Evolutionary conservation across 495 filamentous ascomycete genomes (phyloP).

Genomic region (Aspergillus sclerotioniger): DNA sequence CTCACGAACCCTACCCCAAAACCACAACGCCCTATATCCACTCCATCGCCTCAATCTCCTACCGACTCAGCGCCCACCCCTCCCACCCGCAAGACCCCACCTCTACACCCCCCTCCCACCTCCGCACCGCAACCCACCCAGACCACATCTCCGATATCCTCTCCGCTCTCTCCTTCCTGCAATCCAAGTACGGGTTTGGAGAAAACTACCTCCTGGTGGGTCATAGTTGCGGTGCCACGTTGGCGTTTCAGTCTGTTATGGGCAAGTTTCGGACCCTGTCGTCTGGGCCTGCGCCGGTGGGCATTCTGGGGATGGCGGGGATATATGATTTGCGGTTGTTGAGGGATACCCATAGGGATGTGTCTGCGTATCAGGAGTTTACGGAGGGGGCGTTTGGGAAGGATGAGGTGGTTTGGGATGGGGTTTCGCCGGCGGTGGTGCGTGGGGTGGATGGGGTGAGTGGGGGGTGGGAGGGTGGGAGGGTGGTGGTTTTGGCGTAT

Average conservation of each 20-base stretch:
- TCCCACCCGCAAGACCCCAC: constrained; percentile 50
- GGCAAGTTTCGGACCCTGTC: constrained; percentile 14
- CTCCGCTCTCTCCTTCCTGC: constrained; percentile 59
- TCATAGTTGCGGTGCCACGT: constrained; percentile 72
- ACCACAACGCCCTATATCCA: constrained; percentile 40
- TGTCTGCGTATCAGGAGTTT: constrained; percentile 57
- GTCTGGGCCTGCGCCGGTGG: constrained; percentile 35
- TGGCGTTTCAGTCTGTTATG: constrained; percentile 70
- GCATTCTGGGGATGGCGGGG: constrained; percentile 60
- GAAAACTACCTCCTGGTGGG: constrained; percentile 64
- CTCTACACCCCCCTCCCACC: constrained; percentile 33
- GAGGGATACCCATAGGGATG: constrained; percentile 43
- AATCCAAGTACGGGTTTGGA: constrained; percentile 50
- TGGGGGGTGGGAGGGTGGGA: constrained; percentile 41
- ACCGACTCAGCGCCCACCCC: constrained; percentile 76
- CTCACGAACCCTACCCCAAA: constrained; percentile 13
- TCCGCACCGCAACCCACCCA: constrained; percentile 60
- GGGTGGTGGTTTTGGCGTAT: constrained; percentile 55
- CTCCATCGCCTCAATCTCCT: constrained; percentile 71
- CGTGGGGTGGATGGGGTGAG: constrained; percentile 31
- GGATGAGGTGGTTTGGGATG: constrained; percentile 50
- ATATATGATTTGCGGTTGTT: constrained; percentile 64
- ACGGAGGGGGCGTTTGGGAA: constrained; percentile 61
- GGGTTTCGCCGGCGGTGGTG: constrained; percentile 48
- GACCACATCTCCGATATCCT: constrained; percentile 72